These are phyloP conservation scores for Pyrenophora tritici-repentis DNA, from an alignment of 2,329 filamentous ascomycete species.

Conservation along the genomic window DNA sequence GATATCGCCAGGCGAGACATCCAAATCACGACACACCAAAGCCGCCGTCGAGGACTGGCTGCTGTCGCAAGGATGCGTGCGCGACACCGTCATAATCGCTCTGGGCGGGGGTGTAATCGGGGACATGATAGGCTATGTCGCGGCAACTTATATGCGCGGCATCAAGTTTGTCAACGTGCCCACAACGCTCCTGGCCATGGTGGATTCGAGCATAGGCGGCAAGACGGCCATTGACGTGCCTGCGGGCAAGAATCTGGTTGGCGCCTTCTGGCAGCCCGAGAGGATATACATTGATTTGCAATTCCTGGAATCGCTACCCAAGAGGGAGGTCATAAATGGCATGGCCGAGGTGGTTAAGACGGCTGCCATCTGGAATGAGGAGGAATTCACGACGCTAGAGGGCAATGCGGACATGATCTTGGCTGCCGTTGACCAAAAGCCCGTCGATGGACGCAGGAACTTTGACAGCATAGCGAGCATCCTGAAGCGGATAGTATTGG, in stretches of 20 bases:
- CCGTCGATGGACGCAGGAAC: constrained; percentile 61
- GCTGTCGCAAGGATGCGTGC: constrained; percentile 85
- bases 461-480: constrained; percentile 68
- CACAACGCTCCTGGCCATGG: constrained; percentile 93
- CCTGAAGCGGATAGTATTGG: constrained; percentile 71
- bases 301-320: constrained; percentile 88
- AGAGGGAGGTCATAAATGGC: constrained; percentile 94
- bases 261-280: constrained; percentile 94
- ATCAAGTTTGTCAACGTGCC: constrained; percentile 96
- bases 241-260: constrained; percentile 93
- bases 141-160: constrained; percentile 97
- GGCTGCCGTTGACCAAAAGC: constrained; percentile 67
- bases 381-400: constrained; percentile 83
- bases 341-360: constrained; percentile 99
- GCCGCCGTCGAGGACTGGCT: constrained; percentile 98
- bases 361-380: constrained; percentile 91
- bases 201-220: constrained; percentile 96
- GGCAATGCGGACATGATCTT: constrained; percentile 79
- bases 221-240: constrained; percentile 98
- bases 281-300: constrained; percentile 92
- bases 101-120: constrained; percentile 96
- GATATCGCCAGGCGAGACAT: constrained; percentile 89
- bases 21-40: constrained; percentile 92
- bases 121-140: constrained; percentile 96
- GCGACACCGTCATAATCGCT: constrained; percentile 93